phyloP scores from a whole-genome alignment of 108 stramenopile species.

The Fragilaria crotonensis region DNA sequence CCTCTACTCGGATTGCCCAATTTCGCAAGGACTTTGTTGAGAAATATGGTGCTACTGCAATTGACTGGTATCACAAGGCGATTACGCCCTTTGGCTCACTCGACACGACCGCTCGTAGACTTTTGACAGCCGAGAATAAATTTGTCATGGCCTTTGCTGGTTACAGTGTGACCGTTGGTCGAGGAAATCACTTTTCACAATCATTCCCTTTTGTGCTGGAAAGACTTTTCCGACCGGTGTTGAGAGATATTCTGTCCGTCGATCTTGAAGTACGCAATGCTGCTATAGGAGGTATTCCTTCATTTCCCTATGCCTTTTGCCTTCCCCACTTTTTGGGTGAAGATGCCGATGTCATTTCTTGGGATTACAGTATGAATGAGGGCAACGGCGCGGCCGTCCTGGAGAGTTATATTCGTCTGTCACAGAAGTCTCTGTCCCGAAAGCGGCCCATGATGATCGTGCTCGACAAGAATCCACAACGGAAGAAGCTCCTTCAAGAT shows the following conservation, averaged over 20 bases:
- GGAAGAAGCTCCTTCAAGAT: conserved; percentile 14
- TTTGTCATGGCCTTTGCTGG: conserved; percentile 44
- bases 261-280: conserved; percentile 47
- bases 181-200: conserved; percentile 56
- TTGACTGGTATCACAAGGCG: not conserved
- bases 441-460: conserved; percentile 60
- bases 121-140: not conserved
- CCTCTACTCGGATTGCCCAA: not conserved
- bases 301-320: conserved; percentile 73
- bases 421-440: conserved; percentile 7
- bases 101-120: not conserved
- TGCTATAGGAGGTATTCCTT: conserved; percentile 62
- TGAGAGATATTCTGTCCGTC: conserved; percentile 27
- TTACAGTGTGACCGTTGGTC: conserved; percentile 62
- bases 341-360: conserved; percentile 49
- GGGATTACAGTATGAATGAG: conserved; percentile 79
- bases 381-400: conserved; percentile 35
- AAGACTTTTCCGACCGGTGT: conserved; percentile 21
- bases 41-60: not conserved
- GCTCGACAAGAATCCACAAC: conserved; percentile 50
- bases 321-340: conserved; percentile 46
- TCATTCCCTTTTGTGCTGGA: conserved; percentile 65
- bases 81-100: not conserved
- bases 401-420: conserved; percentile 52
- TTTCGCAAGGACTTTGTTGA: not conserved